phyloP scores from a whole-genome alignment of 805 yeast genomes.

The Nakazawaea anatomiae region DNA sequence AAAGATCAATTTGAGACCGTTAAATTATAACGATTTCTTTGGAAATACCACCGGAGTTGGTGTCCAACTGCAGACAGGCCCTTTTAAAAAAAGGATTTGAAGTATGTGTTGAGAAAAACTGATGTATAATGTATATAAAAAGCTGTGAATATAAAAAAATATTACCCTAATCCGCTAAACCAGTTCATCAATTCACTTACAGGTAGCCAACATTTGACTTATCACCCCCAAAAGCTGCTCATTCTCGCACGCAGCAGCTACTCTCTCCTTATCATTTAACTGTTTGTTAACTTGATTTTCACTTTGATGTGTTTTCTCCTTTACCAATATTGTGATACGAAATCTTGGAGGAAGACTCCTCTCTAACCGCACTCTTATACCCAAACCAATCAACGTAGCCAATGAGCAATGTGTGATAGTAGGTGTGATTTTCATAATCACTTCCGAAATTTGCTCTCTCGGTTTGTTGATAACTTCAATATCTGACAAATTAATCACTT shows the following conservation, averaged over 20 bases:
- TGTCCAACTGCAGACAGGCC: background rate
- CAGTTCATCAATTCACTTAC: constrained; percentile 32
- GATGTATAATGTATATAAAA: too few species aligned
- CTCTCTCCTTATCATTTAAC: constrained; percentile 93
- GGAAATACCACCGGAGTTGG: background rate
- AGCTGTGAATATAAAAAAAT: too few species aligned
- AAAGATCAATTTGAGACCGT: constrained; percentile 50
- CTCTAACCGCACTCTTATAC: constrained; percentile 87
- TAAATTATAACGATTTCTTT: constrained; percentile 55
- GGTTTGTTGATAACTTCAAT: constrained; percentile 63
- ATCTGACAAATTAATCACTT: constrained; percentile 84
- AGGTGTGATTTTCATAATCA: constrained; percentile 84
- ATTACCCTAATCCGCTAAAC: too few species aligned
- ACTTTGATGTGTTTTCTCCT: constrained; percentile 93
- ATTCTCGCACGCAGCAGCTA: constrained; percentile 97
- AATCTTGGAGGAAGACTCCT: constrained; percentile 82
- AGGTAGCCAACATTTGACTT: constrained; percentile 84
- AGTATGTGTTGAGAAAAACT: too few species aligned
- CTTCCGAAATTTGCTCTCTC: constrained; percentile 56
- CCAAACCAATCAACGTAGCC: constrained; percentile 93
- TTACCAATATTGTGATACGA: constrained; percentile 71
- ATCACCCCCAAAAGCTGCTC: constrained; percentile 88
- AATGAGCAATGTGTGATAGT: constrained; percentile 96
- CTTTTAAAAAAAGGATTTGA: background rate
- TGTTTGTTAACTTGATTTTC: constrained; percentile 96